Evolutionary conservation across 1,139 yeast species (phyloP).

Genomic region (Lodderomyces elongisporus): DNA sequence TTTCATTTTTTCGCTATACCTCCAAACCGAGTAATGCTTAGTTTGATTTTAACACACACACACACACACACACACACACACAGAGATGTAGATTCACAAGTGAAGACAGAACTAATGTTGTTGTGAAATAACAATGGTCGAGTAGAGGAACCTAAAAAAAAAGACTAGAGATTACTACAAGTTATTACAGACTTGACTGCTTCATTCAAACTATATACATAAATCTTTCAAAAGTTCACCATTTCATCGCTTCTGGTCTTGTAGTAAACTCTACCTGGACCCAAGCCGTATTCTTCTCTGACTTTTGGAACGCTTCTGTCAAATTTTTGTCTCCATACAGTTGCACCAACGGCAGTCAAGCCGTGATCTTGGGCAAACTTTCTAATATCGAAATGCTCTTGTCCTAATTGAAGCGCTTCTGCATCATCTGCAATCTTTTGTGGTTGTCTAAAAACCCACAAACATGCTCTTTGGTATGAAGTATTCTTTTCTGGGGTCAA

Average conservation of each 20-base stretch:
- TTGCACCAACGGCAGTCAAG: constrained; percentile 81
- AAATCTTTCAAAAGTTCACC: too few relatives aligned
- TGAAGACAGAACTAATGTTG: too few relatives aligned
- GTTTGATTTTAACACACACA: too few relatives aligned
- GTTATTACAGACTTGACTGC: too few relatives aligned
- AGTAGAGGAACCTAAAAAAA: too few relatives aligned
- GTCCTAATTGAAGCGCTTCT: constrained; percentile 23
- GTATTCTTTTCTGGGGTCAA: constrained; percentile 88
- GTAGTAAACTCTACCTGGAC: constrained; percentile 68
- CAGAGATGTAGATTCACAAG: too few relatives aligned
- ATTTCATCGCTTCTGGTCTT: constrained; percentile 47
- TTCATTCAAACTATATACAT: too few relatives aligned
- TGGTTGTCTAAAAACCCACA: constrained; percentile 85
- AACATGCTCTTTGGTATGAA: constrained; percentile 74
- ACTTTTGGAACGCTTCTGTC: constrained; percentile 70
- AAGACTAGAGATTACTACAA: too few relatives aligned
- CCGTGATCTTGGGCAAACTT: constrained; percentile 50
- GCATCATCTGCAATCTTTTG: constrained; percentile 12
- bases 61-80: too few relatives aligned
- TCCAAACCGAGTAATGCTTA: too few relatives aligned
- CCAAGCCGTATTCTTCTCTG: constrained; percentile 68
- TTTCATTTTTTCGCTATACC: too few relatives aligned
- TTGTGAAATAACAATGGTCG: too few relatives aligned
- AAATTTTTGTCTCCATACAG: constrained; percentile 83
- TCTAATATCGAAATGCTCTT: constrained; percentile 60